A percentile compares a stretch with the other conserved stretches of the same genome.
Conservation (phyloP, 2,329 filamentous ascomycete genomes). For the Ceratocystis eucalypticola region DNA sequence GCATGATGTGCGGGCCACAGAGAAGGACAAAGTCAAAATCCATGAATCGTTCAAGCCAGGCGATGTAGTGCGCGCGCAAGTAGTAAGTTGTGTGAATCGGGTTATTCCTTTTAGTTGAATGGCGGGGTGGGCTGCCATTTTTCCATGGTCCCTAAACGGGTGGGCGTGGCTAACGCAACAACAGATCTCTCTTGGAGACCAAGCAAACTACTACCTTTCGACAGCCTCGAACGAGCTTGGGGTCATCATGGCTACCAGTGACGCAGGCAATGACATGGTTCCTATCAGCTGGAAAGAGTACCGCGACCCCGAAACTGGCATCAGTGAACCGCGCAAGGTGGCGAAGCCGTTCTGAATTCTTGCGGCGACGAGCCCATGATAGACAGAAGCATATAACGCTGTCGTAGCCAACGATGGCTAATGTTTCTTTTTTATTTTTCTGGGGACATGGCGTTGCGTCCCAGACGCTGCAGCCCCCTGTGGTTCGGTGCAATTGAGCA, state of each 20-base stretch:
- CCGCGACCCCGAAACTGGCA: conserved; percentile 64
- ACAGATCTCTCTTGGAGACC: conserved; percentile 78
- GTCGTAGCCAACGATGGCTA: background rate
- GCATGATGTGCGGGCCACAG: conserved; percentile 86
- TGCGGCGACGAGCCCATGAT: background rate
- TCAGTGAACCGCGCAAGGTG: conserved; percentile 73
- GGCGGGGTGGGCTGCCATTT: background rate
- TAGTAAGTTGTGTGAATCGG: conserved; percentile 42
- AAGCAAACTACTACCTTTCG: conserved; percentile 87
- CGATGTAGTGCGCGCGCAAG: conserved; percentile 75
- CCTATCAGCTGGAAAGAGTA: conserved; percentile 95
- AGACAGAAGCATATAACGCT: background rate
- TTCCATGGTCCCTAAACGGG: background rate
- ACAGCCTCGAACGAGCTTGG: conserved; percentile 85
- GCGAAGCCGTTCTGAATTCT: conserved; percentile 67
- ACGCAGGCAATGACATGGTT: conserved; percentile 79
- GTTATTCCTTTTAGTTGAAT: background rate
- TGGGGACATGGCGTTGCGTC: background rate
- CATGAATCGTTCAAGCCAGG: conserved; percentile 85
- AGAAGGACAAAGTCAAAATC: conserved; percentile 89
- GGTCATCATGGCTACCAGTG: conserved; percentile 83
- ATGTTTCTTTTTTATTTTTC: background rate
- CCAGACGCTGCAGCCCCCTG: background rate
- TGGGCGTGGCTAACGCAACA: conserved; percentile 7
- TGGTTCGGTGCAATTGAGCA: background rate